Percentiles rank a stretch among this genome's conserved stretches.
phyloP scores from a whole-genome alignment of 1,284 basidiomycete species.

The Marasmius oreades region DNA sequence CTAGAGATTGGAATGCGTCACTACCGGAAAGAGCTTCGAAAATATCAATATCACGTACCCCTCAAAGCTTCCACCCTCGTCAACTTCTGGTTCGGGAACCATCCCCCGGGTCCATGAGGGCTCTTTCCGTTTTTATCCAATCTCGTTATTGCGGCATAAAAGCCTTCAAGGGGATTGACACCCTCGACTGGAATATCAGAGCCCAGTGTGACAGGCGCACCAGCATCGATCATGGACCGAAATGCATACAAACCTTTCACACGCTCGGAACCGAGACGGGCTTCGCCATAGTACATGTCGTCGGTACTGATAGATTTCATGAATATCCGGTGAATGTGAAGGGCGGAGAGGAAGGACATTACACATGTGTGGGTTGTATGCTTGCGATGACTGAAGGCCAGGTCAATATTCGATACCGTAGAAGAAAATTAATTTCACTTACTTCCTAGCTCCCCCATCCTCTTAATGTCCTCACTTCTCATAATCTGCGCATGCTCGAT shows the following conservation, averaged over 20 bases:
- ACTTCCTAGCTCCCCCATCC: neutral
- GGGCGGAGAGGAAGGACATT: neutral
- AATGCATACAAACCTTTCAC: neutral
- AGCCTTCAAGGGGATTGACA: conserved; percentile 77
- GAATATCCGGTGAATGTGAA: neutral
- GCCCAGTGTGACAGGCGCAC: neutral
- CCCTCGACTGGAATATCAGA: conserved; percentile 50
- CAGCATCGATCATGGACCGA: neutral
- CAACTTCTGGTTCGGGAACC: conserved; percentile 36
- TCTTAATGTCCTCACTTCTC: neutral
- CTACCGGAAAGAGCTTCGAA: conserved; percentile 70
- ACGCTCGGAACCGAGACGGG: neutral
- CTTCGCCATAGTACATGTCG: conserved; percentile 3
- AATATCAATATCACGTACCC: conserved; percentile 40
- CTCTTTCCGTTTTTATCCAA: conserved; percentile 66
- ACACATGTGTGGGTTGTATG: neutral
- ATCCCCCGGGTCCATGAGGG: conserved; percentile 79
- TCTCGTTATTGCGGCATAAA: conserved; percentile 84
- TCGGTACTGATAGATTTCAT: neutral
- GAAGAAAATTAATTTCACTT: neutral
- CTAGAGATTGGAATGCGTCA: conserved; percentile 78
- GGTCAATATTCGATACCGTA: neutral
- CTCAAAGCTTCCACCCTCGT: conserved; percentile 40
- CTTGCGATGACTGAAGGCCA: neutral
- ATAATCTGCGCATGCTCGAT: conserved; percentile 5